phyloP scores from a whole-genome alignment of 257 asterid species.

The Prunella vulgaris region DNA sequence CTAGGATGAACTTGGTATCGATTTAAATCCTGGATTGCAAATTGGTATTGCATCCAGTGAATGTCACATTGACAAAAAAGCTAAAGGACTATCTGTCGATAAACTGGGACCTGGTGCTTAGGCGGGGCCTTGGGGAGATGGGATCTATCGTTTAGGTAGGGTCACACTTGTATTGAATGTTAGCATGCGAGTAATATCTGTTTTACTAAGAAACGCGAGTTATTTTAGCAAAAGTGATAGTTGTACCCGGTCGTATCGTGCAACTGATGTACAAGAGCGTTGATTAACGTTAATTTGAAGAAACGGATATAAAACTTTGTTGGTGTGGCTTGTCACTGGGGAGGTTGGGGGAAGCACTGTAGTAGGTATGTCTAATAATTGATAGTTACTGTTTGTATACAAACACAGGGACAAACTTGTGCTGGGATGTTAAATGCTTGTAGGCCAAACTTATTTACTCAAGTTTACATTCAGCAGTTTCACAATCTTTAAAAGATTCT shows the following conservation, averaged over 20 bases:
- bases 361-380: constrained; percentile 9
- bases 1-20: neutral
- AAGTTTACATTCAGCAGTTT: neutral
- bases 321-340: constrained; percentile 10
- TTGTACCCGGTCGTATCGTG: neutral
- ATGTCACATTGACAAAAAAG: neutral
- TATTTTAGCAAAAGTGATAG: neutral
- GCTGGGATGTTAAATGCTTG: constrained; percentile 17
- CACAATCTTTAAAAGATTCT: neutral
- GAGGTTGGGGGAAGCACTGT: constrained; percentile 4
- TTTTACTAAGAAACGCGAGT: neutral
- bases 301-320: neutral
- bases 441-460: neutral
- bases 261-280: neutral
- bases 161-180: neutral
- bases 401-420: constrained; percentile 7
- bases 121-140: neutral
- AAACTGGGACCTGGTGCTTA: neutral
- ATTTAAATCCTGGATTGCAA: neutral
- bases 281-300: neutral
- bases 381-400: constrained; percentile 12
- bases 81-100: neutral
- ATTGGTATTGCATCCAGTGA: neutral
- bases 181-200: neutral
- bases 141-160: neutral